Evolutionary conservation across 768 basidiomycete species (phyloP), one percentile per base, ranked within the genome.

Genomic region (Russula lepida): DNA sequence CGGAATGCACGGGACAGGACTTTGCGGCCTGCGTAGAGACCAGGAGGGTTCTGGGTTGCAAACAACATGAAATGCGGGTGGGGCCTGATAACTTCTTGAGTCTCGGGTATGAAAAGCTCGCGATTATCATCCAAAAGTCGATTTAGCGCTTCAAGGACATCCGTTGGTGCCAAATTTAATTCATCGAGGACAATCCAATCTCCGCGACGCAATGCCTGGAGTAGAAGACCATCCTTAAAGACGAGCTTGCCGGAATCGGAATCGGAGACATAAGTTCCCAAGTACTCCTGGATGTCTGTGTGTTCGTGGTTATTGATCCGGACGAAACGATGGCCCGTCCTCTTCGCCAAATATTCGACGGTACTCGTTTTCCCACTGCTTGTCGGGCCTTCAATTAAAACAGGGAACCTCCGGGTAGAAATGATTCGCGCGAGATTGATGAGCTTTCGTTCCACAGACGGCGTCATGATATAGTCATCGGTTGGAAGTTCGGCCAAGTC

Each of bases 221-320:
- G 92, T 25, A 99, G 81, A 0, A 99, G 75, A 9, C 97, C 97
- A 70, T 99, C 97, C 67, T 88, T 88, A 75, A 97, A 98, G 9
- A 91, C 84, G 17, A 98, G 81, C 72, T 92, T 95, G n/a, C 97
- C 97, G 0, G 93, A 92, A 15, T 81, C 70, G 8, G 93, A 85
- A 71, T 98, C 94, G 2, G 97, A 95, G 25, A 95, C 84, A 69
- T 99, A 99, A 0, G 93, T 93, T 3, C 97, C 97, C 49, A 98
- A 80, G 69, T 99, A 99, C 71, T 99, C 97, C 69, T 99, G 97
- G 53, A 99, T 97, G 70, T 99, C 97, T 6, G 97, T 99, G 69
- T 98, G 97, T 65, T 99, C 97, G 74, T 99, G 97, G 69, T 99
- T 99, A 76, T 99, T 99, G 79, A 99, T 98, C 43, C 97, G 90